A percentile compares a stretch with the other conserved stretches of the same genome.
Evolutionary conservation across 1,139 yeast genomes (phyloP).

Genomic region (Groenewaldozyma sp.): DNA sequence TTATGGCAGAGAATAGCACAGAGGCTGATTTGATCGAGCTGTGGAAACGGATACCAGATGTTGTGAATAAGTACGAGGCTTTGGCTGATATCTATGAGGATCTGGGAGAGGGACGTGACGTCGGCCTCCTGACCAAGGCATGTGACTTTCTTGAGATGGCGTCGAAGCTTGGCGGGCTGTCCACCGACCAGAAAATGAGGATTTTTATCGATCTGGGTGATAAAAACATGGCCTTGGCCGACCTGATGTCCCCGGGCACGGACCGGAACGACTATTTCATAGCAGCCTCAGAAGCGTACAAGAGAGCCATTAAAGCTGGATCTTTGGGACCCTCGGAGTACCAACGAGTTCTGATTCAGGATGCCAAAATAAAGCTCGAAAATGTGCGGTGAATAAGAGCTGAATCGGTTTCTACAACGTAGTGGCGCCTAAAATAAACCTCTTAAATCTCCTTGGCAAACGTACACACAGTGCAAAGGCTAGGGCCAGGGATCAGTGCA

Average conservation of each 20-base stretch:
- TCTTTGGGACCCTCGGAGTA: conserved; percentile 2
- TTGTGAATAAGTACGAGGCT: neutral
- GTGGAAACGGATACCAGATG: neutral
- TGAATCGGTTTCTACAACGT: too few relatives aligned
- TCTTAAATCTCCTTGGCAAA: too few relatives aligned
- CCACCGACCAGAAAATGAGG: neutral
- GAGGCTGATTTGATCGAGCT: neutral
- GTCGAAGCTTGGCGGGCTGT: neutral
- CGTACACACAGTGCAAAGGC: too few relatives aligned
- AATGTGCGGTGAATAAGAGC: too few relatives aligned
- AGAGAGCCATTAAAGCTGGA: neutral
- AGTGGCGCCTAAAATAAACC: neutral
- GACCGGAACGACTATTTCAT: neutral
- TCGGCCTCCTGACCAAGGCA: neutral
- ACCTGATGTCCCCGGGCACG: neutral
- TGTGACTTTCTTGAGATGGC: neutral
- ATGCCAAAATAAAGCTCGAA: neutral
- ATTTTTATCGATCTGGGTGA: too few relatives aligned
- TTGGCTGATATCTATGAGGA: neutral
- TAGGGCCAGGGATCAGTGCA: too few relatives aligned
- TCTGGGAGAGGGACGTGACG: neutral
- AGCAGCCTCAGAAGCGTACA: neutral
- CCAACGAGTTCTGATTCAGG: neutral
- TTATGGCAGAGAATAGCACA: neutral
- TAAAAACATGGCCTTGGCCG: too few relatives aligned